Conservation (phyloP, 306 rosid genomes). For the Vachellia pachyceras region DNA sequence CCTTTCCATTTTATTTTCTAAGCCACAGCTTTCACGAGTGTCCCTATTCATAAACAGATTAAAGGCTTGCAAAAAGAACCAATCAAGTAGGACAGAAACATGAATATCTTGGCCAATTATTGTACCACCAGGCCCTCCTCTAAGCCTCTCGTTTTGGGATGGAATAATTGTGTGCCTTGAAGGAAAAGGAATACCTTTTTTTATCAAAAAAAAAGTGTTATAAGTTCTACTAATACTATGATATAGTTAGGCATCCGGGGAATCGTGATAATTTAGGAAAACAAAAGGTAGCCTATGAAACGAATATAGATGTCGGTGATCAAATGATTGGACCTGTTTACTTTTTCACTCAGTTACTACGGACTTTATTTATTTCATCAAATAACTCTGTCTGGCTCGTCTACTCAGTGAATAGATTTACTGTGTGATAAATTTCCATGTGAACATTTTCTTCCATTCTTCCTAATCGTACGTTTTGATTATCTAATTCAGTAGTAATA, state of each 20-base stretch:
- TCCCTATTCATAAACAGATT: not conserved
- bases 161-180: not conserved
- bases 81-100: not conserved
- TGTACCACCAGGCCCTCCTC: not conserved
- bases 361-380: not conserved
- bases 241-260: not conserved
- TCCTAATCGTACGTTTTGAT: not conserved
- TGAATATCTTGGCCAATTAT: not conserved
- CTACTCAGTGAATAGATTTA: too few species aligned
- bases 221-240: not conserved
- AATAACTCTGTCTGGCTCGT: not conserved
- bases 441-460: not conserved
- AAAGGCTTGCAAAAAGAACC: not conserved
- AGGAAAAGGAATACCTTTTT: not conserved
- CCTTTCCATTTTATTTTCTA: not conserved
- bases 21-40: not conserved
- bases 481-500: not conserved
- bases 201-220: not conserved
- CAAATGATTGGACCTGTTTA: constrained; percentile 32
- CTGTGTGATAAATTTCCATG: too few species aligned
- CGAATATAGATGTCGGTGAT: constrained; percentile 26
- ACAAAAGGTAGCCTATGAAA: constrained; percentile 1
- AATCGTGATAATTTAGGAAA: not conserved
- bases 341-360: too few species aligned
- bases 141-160: not conserved